A percentile compares a stretch with the other conserved stretches of the same genome.
phyloP scores from a whole-genome alignment of 371 early-diverging fungal genomes.

The Mortierella sp. region DNA sequence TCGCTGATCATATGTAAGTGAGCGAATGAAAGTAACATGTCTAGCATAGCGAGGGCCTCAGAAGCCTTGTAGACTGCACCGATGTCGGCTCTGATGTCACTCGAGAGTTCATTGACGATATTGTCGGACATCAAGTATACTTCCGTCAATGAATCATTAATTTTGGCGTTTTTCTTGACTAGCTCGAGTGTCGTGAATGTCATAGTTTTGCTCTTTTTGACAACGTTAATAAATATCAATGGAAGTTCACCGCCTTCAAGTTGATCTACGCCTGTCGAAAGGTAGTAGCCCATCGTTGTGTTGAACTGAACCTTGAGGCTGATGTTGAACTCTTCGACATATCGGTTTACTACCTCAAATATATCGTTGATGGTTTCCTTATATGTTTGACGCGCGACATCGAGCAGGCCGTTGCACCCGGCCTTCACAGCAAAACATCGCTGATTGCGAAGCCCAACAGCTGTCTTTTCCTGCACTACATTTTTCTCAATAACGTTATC shows the following conservation, averaged over 20 bases:
- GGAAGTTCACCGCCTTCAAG: constrained; percentile 59
- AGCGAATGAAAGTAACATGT: constrained; percentile 84
- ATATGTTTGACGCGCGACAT: constrained; percentile 91
- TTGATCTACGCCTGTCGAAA: constrained; percentile 62
- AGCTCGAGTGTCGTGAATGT: constrained; percentile 86
- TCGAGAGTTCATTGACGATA: constrained; percentile 74
- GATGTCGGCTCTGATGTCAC: constrained; percentile 70
- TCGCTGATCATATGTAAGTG: constrained; percentile 67
- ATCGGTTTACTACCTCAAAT: constrained; percentile 75
- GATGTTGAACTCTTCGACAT: constrained; percentile 68
- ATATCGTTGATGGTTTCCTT: constrained; percentile 89
- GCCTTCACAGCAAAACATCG: constrained; percentile 89
- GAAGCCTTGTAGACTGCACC: constrained; percentile 79
- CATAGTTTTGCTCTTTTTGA: constrained; percentile 70
- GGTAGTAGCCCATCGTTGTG: constrained; percentile 70
- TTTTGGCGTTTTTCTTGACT: constrained; percentile 70
- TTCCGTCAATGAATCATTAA: constrained; percentile 89
- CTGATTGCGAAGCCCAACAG: constrained; percentile 85
- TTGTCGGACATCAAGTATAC: constrained; percentile 88
- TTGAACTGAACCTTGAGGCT: constrained; percentile 78
- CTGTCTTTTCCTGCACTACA: constrained; percentile 74
- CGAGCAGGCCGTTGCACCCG: constrained; percentile 89
- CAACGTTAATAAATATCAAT: constrained; percentile 68
- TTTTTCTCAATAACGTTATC: constrained; percentile 75
- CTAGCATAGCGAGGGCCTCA: constrained; percentile 86